Percentiles rank a stretch among this genome's conserved stretches.
Evolutionary conservation across 495 filamentous ascomycete genomes (phyloP).

Genomic region (Aspergillus cavernicola): DNA sequence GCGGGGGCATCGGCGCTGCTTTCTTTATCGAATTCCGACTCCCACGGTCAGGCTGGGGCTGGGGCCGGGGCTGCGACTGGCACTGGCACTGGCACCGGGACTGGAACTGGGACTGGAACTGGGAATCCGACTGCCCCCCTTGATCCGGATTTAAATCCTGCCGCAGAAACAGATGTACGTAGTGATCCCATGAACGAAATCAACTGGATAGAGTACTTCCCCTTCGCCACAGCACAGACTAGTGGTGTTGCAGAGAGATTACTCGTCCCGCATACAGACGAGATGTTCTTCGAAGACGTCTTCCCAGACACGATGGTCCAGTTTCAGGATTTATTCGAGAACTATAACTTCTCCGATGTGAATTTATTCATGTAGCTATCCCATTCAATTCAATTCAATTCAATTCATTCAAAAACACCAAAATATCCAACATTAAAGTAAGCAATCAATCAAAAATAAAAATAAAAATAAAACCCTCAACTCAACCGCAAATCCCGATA

Average conservation of each 20-base stretch:
- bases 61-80: background rate
- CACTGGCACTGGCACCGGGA: background rate
- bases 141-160: no score
- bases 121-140: background rate
- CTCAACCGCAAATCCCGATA: conserved; percentile 19
- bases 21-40: background rate
- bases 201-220: conserved; percentile 12
- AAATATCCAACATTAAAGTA: no score
- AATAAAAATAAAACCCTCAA: background rate
- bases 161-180: background rate
- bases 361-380: conserved; percentile 3
- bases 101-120: background rate
- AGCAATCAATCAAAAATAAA: background rate
- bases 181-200: background rate
- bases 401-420: no score
- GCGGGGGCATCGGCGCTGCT: background rate
- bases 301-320: conserved; percentile 8
- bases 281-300: conserved; percentile 4
- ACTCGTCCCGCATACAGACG: conserved; percentile 4
- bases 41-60: background rate
- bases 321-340: conserved; percentile 7
- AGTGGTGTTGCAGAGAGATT: conserved; percentile 6
- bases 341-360: conserved; percentile 1
- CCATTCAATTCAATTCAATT: no score
- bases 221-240: conserved; percentile 8